These are phyloP conservation scores for Chaetoceros muelleri DNA, from an alignment of 108 stramenopile genomes.

Conservation along the genomic window DNA sequence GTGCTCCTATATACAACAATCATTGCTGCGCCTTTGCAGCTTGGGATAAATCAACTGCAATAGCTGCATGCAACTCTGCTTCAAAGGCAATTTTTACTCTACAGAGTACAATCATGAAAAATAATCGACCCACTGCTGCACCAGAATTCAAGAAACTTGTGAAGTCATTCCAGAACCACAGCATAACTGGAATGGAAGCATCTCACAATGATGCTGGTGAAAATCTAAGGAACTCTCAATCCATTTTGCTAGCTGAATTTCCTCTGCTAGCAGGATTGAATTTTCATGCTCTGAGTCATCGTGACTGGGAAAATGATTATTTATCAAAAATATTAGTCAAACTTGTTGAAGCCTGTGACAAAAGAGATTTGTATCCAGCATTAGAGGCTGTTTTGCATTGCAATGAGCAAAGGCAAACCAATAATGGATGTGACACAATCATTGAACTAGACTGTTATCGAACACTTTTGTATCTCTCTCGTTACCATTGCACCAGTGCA, in stretches of 20 bases:
- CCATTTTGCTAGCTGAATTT: constrained; percentile 17
- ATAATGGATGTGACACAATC: not conserved
- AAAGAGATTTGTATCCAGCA: constrained; percentile 58
- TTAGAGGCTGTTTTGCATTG: constrained; percentile 55
- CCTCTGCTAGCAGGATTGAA: constrained; percentile 65
- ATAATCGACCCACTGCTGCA: constrained; percentile 16
- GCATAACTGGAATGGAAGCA: not conserved
- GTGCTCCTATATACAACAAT: not conserved
- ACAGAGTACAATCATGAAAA: constrained; percentile 7
- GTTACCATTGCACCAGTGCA: constrained; percentile 53
- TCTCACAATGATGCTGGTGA: too few relatives aligned
- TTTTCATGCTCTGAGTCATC: constrained; percentile 51
- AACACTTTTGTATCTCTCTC: not conserved
- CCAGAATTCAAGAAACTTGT: constrained; percentile 27
- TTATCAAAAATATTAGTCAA: constrained; percentile 59
- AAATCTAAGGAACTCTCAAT: too few relatives aligned
- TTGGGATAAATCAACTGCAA: constrained; percentile 60
- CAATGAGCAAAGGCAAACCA: constrained; percentile 24
- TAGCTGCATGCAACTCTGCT: constrained; percentile 48
- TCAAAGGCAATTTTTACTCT: constrained; percentile 42
- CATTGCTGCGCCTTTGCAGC: constrained; percentile 57
- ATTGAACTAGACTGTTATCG: not conserved
- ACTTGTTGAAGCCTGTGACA: constrained; percentile 75
- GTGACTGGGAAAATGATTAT: constrained; percentile 77
- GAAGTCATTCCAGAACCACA: not conserved